These are phyloP conservation scores for Scedosporium boydii DNA, from an alignment of 2,329 filamentous ascomycete species.

Conservation along the genomic window DNA sequence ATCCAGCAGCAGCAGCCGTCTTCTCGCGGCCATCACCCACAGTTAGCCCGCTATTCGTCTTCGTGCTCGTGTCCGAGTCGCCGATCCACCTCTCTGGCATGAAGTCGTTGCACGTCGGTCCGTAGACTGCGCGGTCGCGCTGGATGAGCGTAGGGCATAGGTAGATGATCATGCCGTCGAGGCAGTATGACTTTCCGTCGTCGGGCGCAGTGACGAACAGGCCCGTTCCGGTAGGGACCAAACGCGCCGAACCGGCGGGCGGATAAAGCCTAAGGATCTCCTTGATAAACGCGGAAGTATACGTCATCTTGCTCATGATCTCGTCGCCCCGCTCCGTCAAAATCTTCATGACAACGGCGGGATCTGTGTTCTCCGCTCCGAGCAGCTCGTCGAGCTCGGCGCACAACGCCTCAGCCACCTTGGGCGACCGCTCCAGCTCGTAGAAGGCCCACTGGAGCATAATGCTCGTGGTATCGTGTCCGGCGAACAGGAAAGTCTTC, in stretches of 20 bases:
- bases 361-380: conserved; percentile 16
- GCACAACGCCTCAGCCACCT: conserved; percentile 17
- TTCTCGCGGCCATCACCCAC: neutral
- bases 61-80: neutral
- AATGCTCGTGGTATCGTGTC: conserved; percentile 30
- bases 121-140: conserved; percentile 22
- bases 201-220: conserved; percentile 19
- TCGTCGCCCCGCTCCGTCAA: conserved; percentile 16
- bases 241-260: conserved; percentile 21
- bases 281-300: conserved; percentile 27
- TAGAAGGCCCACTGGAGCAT: conserved; percentile 26
- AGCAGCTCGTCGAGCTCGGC: conserved; percentile 26
- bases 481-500: conserved; percentile 29
- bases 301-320: conserved; percentile 21
- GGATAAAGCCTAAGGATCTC: conserved; percentile 25
- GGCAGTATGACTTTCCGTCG: conserved; percentile 17
- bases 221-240: conserved; percentile 14
- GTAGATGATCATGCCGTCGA: conserved; percentile 26
- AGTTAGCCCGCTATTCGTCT: neutral
- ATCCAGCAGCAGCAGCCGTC: neutral
- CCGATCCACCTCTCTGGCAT: conserved; percentile 28
- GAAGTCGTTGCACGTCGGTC: conserved; percentile 23
- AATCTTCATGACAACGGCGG: conserved; percentile 10
- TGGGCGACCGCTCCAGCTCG: conserved; percentile 22
- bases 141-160: conserved; percentile 24